These are phyloP conservation scores for Colletotrichum graminicola DNA, from an alignment of 2,329 filamentous ascomycete species.

Conservation along the genomic window DNA sequence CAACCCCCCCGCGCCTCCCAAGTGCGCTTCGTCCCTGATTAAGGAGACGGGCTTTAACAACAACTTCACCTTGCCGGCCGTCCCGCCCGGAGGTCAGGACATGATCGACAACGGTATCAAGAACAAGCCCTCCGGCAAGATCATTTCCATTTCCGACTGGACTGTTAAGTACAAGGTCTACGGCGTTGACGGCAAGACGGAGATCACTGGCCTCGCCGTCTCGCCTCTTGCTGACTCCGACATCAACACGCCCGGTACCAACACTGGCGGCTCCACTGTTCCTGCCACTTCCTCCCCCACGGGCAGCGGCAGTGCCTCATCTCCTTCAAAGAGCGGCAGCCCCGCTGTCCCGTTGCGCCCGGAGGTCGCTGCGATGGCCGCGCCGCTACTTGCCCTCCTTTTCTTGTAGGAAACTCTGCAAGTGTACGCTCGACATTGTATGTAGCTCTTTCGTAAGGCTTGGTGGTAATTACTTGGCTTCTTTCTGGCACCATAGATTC, in stretches of 20 bases:
- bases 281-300: slow-evolving; percentile 39
- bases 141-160: slow-evolving; percentile 77
- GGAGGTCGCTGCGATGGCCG: slow-evolving; percentile 25
- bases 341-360: slow-evolving; percentile 42
- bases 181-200: slow-evolving; percentile 54
- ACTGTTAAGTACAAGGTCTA: slow-evolving; percentile 62
- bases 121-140: slow-evolving; percentile 72
- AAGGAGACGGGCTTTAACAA: slow-evolving; percentile 74
- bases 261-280: slow-evolving; percentile 47
- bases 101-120: slow-evolving; percentile 83
- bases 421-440: slow-evolving; percentile 11
- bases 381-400: slow-evolving; percentile 39
- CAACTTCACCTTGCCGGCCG: slow-evolving; percentile 81
- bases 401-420: slow-evolving; percentile 37
- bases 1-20: slow-evolving; percentile 65
- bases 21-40: slow-evolving; percentile 77
- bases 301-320: slow-evolving; percentile 16
- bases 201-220: slow-evolving; percentile 61
- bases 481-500: slow-evolving; percentile 39
- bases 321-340: slow-evolving; percentile 47
- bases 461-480: slow-evolving; percentile 39
- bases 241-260: slow-evolving; percentile 61
- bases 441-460: slow-evolving; percentile 26
- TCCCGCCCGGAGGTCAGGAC: slow-evolving; percentile 75
- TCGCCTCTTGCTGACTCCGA: slow-evolving; percentile 58